A percentile compares a stretch with the other conserved stretches of the same genome.
Conservation (phyloP, 2,329 filamentous ascomycete species). For the Monosporascus sp. region DNA sequence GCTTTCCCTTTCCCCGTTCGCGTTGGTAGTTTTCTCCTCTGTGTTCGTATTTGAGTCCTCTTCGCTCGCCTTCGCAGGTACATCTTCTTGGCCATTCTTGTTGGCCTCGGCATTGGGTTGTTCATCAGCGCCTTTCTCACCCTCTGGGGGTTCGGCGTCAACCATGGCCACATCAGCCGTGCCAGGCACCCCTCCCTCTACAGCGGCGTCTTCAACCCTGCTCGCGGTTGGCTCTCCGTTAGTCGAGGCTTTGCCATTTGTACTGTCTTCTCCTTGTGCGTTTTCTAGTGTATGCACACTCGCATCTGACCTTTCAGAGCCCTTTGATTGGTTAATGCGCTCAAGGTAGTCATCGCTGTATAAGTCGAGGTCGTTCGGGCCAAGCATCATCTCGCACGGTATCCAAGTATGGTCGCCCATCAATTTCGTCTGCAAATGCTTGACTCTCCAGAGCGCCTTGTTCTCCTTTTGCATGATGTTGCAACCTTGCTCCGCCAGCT, state of each 20-base stretch:
- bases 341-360: conserved; percentile 43
- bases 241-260: conserved; percentile 11
- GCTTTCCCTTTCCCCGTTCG: not conserved
- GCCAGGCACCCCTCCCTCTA: conserved; percentile 6
- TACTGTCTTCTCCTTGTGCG: conserved; percentile 9
- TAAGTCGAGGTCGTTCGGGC: conserved; percentile 48
- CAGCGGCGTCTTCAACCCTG: conserved; percentile 5
- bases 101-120: conserved; percentile 15
- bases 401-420: conserved; percentile 70
- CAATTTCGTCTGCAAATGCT: conserved; percentile 65
- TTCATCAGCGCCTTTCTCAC: conserved; percentile 12
- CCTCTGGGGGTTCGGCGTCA: conserved; percentile 14
- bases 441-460: conserved; percentile 65
- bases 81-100: conserved; percentile 3
- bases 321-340: conserved; percentile 11
- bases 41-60: not conserved
- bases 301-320: conserved; percentile 16
- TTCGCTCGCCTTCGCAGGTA: not conserved
- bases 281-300: conserved; percentile 15
- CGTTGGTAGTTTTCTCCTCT: not conserved
- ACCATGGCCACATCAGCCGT: conserved; percentile 23
- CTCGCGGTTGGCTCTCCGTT: conserved; percentile 15
- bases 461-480: conserved; percentile 72
- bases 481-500: conserved; percentile 64
- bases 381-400: conserved; percentile 53